A percentile compares a stretch with the other conserved stretches of the same genome.
These are phyloP conservation scores for Saxophila tyrrhenica DNA, from an alignment of 495 filamentous ascomycete species.

Conservation along the genomic window DNA sequence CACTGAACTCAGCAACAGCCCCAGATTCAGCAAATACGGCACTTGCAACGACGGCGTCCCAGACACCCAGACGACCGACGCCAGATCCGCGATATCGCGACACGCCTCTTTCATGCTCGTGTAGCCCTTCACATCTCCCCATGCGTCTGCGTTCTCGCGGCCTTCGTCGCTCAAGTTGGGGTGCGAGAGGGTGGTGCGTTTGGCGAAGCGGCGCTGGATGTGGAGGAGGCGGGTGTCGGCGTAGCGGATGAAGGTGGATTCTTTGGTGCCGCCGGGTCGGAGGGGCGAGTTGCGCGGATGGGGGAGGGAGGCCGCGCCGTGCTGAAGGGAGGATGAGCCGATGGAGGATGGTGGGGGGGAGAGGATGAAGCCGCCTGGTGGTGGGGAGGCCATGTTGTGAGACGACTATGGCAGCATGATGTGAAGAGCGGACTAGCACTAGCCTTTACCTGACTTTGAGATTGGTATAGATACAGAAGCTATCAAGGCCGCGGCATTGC, in stretches of 20 bases:
- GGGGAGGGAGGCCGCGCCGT: constrained; percentile 41
- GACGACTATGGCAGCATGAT: too few relatives aligned
- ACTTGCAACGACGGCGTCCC: constrained; percentile 77
- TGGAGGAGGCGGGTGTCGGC: constrained; percentile 50
- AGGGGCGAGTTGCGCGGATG: constrained; percentile 53
- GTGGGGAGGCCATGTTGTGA: background rate
- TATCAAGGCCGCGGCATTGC: too few relatives aligned
- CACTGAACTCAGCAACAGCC: constrained; percentile 53
- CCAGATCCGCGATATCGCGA: constrained; percentile 54
- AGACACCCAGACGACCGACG: constrained; percentile 72
- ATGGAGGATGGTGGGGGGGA: constrained; percentile 33
- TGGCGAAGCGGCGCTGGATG: constrained; percentile 60
- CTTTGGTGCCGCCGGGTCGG: constrained; percentile 60
- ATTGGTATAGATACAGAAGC: background rate
- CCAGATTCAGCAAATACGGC: constrained; percentile 67
- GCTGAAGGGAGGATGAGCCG: constrained; percentile 44
- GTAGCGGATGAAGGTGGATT: constrained; percentile 61
- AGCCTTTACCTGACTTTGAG: too few relatives aligned
- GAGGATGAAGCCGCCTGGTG: constrained; percentile 12
- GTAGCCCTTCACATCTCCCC: constrained; percentile 48
- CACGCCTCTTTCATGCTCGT: constrained; percentile 55
- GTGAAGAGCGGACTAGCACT: too few relatives aligned
- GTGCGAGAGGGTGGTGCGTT: constrained; percentile 45
- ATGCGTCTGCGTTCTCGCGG: constrained; percentile 23
- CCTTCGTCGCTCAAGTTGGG: constrained; percentile 1